A percentile compares a stretch with the other conserved stretches of the same genome.
These are phyloP conservation scores for Saposhnikovia divaricata DNA, from an alignment of 129 eudicot genomes.

Conservation along the genomic window DNA sequence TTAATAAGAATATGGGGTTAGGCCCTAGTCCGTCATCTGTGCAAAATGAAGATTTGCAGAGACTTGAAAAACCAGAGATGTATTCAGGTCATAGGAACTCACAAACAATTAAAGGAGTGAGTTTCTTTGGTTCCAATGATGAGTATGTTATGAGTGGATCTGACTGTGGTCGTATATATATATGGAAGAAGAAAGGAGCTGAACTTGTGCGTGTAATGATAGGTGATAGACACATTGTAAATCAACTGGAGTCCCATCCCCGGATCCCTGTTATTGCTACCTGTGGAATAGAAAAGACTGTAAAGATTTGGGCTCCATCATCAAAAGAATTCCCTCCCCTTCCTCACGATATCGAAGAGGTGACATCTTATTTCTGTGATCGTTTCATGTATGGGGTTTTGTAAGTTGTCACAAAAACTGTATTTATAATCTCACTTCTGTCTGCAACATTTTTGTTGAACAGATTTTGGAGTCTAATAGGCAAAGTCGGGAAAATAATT, in stretches of 20 bases:
- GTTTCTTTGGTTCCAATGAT: constrained; percentile 66
- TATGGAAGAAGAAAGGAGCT: constrained; percentile 73
- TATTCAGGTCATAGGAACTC: constrained; percentile 75
- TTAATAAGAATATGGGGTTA: constrained; percentile 59
- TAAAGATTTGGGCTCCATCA: constrained; percentile 73
- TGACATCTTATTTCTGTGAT: constrained; percentile 16
- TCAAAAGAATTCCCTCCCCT: constrained; percentile 42
- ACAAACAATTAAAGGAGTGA: constrained; percentile 69
- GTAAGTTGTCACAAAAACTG: background rate
- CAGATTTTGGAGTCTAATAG: constrained; percentile 58
- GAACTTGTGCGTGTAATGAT: constrained; percentile 55
- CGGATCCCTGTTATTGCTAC: constrained; percentile 62
- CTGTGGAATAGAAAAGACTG: constrained; percentile 56
- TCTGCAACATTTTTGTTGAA: background rate
- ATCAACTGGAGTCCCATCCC: constrained; percentile 69
- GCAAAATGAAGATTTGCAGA: constrained; percentile 23
- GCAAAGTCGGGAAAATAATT: constrained; percentile 67
- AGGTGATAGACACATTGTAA: constrained; percentile 63
- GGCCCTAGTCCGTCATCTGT: constrained; percentile 41
- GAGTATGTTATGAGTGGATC: constrained; percentile 80
- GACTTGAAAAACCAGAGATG: constrained; percentile 35
- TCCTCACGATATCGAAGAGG: constrained; percentile 60
- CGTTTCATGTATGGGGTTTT: background rate
- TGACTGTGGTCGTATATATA: constrained; percentile 81
- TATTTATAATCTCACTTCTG: background rate